Base-by-base conservation (phyloP, 2,329 filamentous ascomycete species). In the Fusarium multiceps region DNA sequence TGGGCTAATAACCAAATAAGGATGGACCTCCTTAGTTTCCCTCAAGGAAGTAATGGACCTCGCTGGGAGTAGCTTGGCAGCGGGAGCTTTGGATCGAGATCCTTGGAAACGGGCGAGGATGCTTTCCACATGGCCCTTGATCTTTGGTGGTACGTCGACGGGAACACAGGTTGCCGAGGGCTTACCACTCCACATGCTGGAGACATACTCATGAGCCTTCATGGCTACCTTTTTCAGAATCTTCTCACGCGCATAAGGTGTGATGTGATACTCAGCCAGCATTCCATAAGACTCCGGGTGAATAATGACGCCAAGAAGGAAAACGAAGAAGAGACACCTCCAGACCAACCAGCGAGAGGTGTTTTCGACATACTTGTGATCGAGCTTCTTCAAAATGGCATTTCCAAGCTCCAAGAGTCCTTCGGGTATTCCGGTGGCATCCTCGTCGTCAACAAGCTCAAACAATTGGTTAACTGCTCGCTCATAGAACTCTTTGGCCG, bases 251-350 rank as follows among this genome's bases (percentile, higher is more conserved):
- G 93, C 94, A 80, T 95, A 93, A 72, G 97, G 93, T 51, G 92
- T 94, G 74, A 98, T 93, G 81, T 97, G 93, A 78, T 97, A 95
- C 74, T 97, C 93, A 59, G 93, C 88, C 83, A 98, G 90, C 82
- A 92, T 88, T 57, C 89, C 88, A 72, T 89, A 86, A 55, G 86
- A 94, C 86, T 99, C 96, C 13, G 96, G 96, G 75, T 96, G 92
- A 49, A 93, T 92, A 75, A 98, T 88, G 55, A 93, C 91, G 73
- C 92, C 91, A 48, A 93, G 87, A 37, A 98, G 84, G 80, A 96
- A 98, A 54, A 91, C 91, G 68, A 93, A 92, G 78, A 98, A 97
- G 67, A 98, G 90, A 90, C 95, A 99, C 77, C 94, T 92, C 74
- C 91, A 93, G 68, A 98, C 90, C 71, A 98, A 87, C 83, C 94